These are phyloP conservation scores for Waltiozyma sp. DNA, from an alignment of 1,139 yeast genomes.

Conservation along the genomic window DNA sequence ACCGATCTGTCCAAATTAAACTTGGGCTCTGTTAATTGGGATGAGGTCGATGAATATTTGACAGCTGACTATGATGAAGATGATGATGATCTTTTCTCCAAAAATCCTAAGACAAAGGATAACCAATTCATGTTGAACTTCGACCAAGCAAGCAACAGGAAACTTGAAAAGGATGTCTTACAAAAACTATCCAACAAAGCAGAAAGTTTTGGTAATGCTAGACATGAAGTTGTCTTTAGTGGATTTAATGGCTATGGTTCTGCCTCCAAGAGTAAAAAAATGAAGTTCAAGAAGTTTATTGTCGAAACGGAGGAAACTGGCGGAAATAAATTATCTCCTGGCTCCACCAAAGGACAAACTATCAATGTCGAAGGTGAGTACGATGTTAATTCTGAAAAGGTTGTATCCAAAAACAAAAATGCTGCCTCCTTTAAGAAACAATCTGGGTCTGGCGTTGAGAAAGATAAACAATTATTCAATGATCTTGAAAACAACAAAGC, in stretches of 20 bases:
- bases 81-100: slow-evolving; percentile 2
- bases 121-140: slow-evolving; percentile 13
- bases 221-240: slow-evolving; percentile 11
- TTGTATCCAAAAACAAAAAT: slow-evolving; percentile 4
- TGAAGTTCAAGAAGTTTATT: slow-evolving; percentile 15
- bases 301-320: not conserved
- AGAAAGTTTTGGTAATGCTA: slow-evolving; percentile 10
- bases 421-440: not conserved
- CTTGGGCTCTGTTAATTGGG: slow-evolving; percentile 27
- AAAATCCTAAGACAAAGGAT: slow-evolving; percentile 2
- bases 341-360: slow-evolving; percentile 2
- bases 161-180: slow-evolving; percentile 13
- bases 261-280: slow-evolving; percentile 9
- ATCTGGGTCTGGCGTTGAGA: slow-evolving; percentile 7
- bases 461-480: slow-evolving; percentile 20
- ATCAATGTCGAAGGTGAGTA: slow-evolving; percentile 10
- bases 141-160: slow-evolving; percentile 9
- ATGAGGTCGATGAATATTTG: slow-evolving; percentile 26
- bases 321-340: slow-evolving; percentile 2
- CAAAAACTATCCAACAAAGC: slow-evolving; percentile 13
- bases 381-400: slow-evolving; percentile 13
- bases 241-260: slow-evolving; percentile 12
- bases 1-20: slow-evolving; percentile 34
- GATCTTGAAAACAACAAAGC: slow-evolving; percentile 14
- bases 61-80: slow-evolving; percentile 19